Evolutionary conservation across 306 rosid genomes (phyloP).

Genomic region (Mimosa bimucronata): DNA sequence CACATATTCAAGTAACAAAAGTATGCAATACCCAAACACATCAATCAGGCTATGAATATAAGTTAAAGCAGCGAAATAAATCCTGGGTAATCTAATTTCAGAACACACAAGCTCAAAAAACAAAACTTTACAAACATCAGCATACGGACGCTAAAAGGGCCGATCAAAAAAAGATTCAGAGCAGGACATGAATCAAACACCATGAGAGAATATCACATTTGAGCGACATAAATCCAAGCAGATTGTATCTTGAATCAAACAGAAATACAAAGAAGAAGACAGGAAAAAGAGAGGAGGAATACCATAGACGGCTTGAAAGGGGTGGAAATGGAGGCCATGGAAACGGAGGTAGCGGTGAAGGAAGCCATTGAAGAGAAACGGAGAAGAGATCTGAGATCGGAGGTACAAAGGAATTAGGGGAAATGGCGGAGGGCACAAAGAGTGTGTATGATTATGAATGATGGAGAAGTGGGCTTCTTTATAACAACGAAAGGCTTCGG

Average conservation of each 20-base stretch:
- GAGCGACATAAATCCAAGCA: background rate
- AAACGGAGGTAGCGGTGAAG: constrained; percentile 45
- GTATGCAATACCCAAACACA: background rate
- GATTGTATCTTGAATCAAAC: background rate
- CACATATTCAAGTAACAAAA: background rate
- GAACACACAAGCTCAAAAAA: background rate
- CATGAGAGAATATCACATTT: background rate
- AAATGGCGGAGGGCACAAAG: constrained; percentile 57
- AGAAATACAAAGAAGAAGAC: background rate
- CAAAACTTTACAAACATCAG: background rate
- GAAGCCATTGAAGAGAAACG: constrained; percentile 47
- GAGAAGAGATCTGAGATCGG: constrained; percentile 37
- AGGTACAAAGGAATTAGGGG: background rate
- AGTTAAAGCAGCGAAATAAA: no score
- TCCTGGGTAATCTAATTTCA: background rate
- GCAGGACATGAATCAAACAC: background rate
- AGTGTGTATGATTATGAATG: constrained; percentile 11
- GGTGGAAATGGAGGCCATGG: constrained; percentile 30
- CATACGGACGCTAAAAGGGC: background rate
- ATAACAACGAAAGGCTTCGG: constrained; percentile 38
- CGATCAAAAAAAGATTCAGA: background rate
- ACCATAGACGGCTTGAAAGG: constrained; percentile 52
- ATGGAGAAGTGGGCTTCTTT: background rate
- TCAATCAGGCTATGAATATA: background rate
- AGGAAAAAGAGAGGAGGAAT: background rate